These are phyloP conservation scores for Lentinus tigrinus DNA, from an alignment of 768 basidiomycete genomes.

Conservation along the genomic window DNA sequence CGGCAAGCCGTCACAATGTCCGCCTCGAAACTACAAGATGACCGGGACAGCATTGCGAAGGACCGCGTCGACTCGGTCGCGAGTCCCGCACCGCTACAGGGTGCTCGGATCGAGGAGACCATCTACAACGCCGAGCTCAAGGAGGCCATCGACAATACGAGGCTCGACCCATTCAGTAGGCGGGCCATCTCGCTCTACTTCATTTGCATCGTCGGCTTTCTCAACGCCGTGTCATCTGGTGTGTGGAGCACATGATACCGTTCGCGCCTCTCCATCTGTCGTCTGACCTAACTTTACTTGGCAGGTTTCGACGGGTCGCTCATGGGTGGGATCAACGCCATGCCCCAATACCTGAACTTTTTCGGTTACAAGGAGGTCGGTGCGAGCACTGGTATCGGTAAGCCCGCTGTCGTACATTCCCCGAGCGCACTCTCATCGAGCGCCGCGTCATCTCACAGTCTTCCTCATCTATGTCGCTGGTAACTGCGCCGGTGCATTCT, in stretches of 20 bases:
- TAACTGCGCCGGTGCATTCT: background rate
- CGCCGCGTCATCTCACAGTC: background rate
- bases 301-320: conserved; percentile 1
- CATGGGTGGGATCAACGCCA: conserved; percentile 3
- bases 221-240: conserved; percentile 1
- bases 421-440: background rate
- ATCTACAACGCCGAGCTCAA: background rate
- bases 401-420: background rate
- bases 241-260: background rate
- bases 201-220: conserved; percentile 1
- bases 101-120: background rate
- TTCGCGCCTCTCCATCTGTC: background rate
- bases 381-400: background rate
- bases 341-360: background rate
- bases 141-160: background rate
- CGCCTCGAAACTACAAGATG: background rate
- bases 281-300: background rate
- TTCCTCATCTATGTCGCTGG: conserved; percentile 1
- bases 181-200: background rate
- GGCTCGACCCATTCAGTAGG: background rate
- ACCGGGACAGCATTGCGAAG: background rate
- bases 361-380: background rate
- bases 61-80: background rate
- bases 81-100: background rate
- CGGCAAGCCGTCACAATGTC: too few species aligned